Conservation (phyloP, 495 filamentous ascomycete genomes). For the Penicillium pulvis region DNA sequence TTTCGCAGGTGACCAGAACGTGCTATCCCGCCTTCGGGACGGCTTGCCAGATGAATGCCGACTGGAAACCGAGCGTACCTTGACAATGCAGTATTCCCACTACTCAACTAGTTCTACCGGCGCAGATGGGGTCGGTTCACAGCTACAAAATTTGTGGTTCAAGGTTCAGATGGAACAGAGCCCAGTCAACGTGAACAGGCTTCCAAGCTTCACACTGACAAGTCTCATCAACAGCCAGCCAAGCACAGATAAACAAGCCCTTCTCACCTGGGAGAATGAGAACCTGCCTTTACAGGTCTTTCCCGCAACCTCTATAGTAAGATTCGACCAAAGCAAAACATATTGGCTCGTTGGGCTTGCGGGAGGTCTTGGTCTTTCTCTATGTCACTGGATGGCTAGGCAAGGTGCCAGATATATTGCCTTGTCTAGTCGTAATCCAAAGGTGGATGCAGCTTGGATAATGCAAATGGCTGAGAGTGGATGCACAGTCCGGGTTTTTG, state of each 20-base stretch:
- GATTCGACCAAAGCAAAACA: slow-evolving; percentile 42
- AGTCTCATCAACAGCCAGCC: slow-evolving; percentile 16
- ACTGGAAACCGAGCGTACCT: slow-evolving; percentile 15
- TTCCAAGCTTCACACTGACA: slow-evolving; percentile 5
- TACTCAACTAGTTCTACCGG: not conserved
- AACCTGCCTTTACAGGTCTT: slow-evolving; percentile 16
- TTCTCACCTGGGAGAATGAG: slow-evolving; percentile 16
- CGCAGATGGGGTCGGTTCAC: slow-evolving; percentile 1
- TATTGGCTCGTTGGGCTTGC: slow-evolving; percentile 62
- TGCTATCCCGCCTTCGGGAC: slow-evolving; percentile 4
- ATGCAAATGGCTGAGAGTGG: slow-evolving; percentile 9
- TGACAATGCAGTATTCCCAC: slow-evolving; percentile 9
- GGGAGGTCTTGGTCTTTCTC: slow-evolving; percentile 57
- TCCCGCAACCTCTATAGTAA: slow-evolving; percentile 20
- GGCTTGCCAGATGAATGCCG: slow-evolving; percentile 14
- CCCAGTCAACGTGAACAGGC: slow-evolving; percentile 15
- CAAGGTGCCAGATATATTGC: slow-evolving; percentile 58
- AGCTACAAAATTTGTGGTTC: slow-evolving; percentile 16
- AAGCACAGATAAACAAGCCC: slow-evolving; percentile 1
- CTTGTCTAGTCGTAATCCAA: slow-evolving; percentile 58
- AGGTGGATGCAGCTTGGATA: slow-evolving; percentile 52
- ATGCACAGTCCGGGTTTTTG: slow-evolving; percentile 11
- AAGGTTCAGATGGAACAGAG: slow-evolving; percentile 4
- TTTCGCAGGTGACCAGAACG: slow-evolving; percentile 5
- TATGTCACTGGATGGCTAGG: slow-evolving; percentile 57